Base-by-base conservation (phyloP, 2,329 filamentous ascomycete species). In the Capronia coronata region DNA sequence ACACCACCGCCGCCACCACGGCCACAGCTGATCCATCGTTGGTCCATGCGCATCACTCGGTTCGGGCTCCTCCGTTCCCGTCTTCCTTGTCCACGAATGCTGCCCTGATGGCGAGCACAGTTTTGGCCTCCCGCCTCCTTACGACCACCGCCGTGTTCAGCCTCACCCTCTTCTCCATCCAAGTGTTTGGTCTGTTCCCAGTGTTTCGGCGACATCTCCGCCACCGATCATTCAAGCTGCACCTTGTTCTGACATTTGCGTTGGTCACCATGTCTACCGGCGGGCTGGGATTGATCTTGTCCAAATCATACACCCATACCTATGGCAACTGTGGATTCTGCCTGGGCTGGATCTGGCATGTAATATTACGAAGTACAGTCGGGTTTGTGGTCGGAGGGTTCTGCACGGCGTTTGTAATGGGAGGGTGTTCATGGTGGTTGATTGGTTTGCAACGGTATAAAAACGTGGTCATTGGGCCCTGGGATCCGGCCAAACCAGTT, bases 391-490 rank as follows among this genome's bases (percentile, higher is more conserved):
- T 94, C 4, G 87, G 87, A 3, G 79, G 82, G n/a, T 62, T 91
- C 8, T 73, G 88, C 18, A 84, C 86, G 0, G 80, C 83, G 3
- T 66, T 95, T 46, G 83, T 82, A 1, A 94, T 96, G 81, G 93
- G 91, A 1, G 84, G 89, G 10, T 96, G 90, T 66, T 94, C 88
- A 65, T 97, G 90, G 91, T 97, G 93, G 90, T 71, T 98, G 56
- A 97, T 98, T 63, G 87, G 89, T 7, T 68, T 98, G 67, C 93
- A 98, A 70, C 91, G 94, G 71, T 98, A 97, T 70, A 98, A 98
- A 75, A 97, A 97, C 66, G 93, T 97, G 70, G 96, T 98, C 59
- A 87, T 90, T 63, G 93, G 93, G 37, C 93, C 93, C 1, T 98
- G 93, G 93, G 93, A 98, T 71, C 90, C 91, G 16, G 93, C 93